Percentiles rank a stretch among this genome's conserved stretches.
phyloP scores from a whole-genome alignment of 73 alveolate genomes.

The Effrenium voratum region DNA sequence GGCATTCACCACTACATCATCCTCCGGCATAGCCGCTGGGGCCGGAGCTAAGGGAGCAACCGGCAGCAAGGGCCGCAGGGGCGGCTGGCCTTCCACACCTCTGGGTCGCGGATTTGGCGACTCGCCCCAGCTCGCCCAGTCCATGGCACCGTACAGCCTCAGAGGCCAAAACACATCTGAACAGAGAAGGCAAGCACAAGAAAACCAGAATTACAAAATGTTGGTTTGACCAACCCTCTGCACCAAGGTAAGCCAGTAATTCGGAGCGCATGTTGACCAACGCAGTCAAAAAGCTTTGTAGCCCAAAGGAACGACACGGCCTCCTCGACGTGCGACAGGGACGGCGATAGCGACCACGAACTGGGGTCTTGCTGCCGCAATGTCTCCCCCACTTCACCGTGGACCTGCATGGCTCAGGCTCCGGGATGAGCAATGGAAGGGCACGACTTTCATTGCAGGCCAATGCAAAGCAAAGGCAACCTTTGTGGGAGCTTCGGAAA shows the following conservation, averaged over 20 bases:
- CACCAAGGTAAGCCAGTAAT: not conserved
- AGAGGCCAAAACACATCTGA: not conserved
- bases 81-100: no score
- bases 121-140: conserved; percentile 69
- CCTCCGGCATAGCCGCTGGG: not conserved
- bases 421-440: no score
- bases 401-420: not conserved
- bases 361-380: not conserved
- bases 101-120: no score
- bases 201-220: not conserved
- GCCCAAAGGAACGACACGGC: conserved; percentile 90
- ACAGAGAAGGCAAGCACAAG: not conserved
- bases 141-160: conserved; percentile 54
- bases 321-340: conserved; percentile 78
- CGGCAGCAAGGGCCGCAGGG: conserved; percentile 22
- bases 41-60: not conserved
- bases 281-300: conserved; percentile 36
- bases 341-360: conserved; percentile 30
- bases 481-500: not conserved
- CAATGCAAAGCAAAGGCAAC: not conserved
- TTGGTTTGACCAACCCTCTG: not conserved
- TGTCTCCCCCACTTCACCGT: not conserved
- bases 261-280: not conserved
- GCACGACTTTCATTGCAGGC: not conserved
- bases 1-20: conserved; percentile 58